These are phyloP conservation scores for Alternaria longipes DNA, from an alignment of 2,329 filamentous ascomycete species.

Conservation along the genomic window DNA sequence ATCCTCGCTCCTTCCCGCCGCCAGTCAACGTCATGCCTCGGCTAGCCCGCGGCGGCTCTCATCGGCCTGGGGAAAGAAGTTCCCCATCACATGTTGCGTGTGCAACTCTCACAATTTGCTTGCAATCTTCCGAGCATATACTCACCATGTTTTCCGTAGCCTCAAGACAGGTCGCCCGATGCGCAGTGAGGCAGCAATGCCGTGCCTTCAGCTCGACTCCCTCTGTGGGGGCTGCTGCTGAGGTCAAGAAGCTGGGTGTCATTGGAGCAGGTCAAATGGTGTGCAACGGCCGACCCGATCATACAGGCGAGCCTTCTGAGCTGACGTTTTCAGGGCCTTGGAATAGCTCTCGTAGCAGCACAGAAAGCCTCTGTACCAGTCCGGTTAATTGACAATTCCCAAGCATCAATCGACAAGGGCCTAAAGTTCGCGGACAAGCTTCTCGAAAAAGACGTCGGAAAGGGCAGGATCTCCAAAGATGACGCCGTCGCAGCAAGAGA, in stretches of 20 bases:
- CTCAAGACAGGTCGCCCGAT: slow-evolving; percentile 40
- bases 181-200: slow-evolving; percentile 43
- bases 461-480: slow-evolving; percentile 83
- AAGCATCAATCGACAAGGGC: slow-evolving; percentile 87
- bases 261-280: slow-evolving; percentile 98
- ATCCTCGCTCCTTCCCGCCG: slow-evolving; percentile 5
- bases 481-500: slow-evolving; percentile 78
- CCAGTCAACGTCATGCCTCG: slow-evolving; percentile 34
- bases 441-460: slow-evolving; percentile 89
- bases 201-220: slow-evolving; percentile 74
- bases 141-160: slow-evolving; percentile 45
- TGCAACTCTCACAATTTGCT: slow-evolving; percentile 4
- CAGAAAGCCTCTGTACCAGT: slow-evolving; percentile 85
- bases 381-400: slow-evolving; percentile 82
- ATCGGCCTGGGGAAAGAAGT: slow-evolving; percentile 26
- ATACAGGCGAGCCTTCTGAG: background rate
- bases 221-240: slow-evolving; percentile 65
- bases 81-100: slow-evolving; percentile 29
- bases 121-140: background rate
- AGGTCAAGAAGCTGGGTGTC: slow-evolving; percentile 89
- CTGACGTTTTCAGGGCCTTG: slow-evolving; percentile 74
- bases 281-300: slow-evolving; percentile 39
- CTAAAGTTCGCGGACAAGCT: slow-evolving; percentile 94
- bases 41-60: slow-evolving; percentile 34
- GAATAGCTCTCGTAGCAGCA: slow-evolving; percentile 93